Percentiles rank a stretch among this genome's conserved stretches.
Conservation (phyloP, 2,329 filamentous ascomycete species). For the Exophiala mesophila region DNA sequence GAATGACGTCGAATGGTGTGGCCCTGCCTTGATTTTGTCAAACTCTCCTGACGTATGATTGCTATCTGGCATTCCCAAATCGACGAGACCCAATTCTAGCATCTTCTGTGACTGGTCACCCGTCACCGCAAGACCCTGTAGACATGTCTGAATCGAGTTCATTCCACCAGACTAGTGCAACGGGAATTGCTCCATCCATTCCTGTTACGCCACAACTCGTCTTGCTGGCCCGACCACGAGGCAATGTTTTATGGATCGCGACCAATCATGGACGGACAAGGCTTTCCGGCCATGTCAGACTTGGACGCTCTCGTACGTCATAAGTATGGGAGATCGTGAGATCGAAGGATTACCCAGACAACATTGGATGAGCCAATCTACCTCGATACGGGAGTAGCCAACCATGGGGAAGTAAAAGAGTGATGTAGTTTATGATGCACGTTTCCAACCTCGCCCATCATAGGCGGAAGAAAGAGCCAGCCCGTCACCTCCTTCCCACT, state of each 20-base stretch:
- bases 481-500: too few species aligned
- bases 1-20: not conserved
- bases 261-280: not conserved
- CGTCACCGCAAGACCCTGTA: not conserved
- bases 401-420: not conserved
- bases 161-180: not conserved
- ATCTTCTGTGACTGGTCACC: slow-evolving; percentile 1
- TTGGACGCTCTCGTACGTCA: not conserved
- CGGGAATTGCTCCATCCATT: not conserved
- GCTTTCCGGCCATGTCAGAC: not conserved
- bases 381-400: not conserved
- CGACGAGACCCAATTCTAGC: not conserved
- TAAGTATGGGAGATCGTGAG: not conserved
- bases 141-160: not conserved
- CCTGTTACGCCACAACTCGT: not conserved
- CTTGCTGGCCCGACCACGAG: not conserved
- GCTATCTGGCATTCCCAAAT: too few species aligned
- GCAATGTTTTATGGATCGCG: not conserved
- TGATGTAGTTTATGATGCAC: slow-evolving; percentile 3
- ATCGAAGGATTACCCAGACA: not conserved
- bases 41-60: not conserved
- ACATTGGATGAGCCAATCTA: not conserved
- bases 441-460: not conserved
- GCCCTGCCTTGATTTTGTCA: not conserved
- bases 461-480: not conserved